Evolutionary conservation across 768 basidiomycete species (phyloP), one percentile per base, ranked within the genome.

Genomic region (Scleroderma citrinum): DNA sequence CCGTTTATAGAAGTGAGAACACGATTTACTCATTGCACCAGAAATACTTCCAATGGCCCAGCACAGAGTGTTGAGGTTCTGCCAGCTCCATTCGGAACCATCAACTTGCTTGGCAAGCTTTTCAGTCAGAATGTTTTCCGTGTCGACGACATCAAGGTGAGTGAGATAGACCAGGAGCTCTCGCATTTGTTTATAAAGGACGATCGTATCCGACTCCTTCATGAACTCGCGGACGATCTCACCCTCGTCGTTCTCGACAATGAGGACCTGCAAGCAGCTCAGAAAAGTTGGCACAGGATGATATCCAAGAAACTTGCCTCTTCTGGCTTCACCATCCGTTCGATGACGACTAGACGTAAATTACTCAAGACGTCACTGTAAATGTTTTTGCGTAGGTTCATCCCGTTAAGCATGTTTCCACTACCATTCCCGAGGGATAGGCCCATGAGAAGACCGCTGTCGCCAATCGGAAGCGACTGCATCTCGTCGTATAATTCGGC

Each of bases 11-110:
- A 41, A 12, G 14, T 51, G 38, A 46, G 19, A 13, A 29, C 26
- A 29, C 8, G 26, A 78, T 90, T 66, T 61, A 94, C 94, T 97
- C 96, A 98, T 99, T 3, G 95, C 94, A 37, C 94, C 93, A 19
- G 95, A 97, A 53, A 99, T 98, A 2, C 94, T 97, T 50, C 96
- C 96, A 59, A 98, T 99, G 47, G 96, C 96, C 96, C 96, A 99
- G 69, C 96, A 99, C 11, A 99, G 82, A 3, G 95, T 97, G 70
- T 98, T 99, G 48, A 98, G 75, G 66, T 98, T 98, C 59, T 96
- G 89, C 96, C 96, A 99, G 23, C 93, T 96, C 96, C 96, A 99
- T 69, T 99, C 96, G 11, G 87, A 82, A 14, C 92, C 92, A 60
- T 97, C 93, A 11, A 96, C 94, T 76, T 99, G 96, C 70, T 94